Base-by-base conservation (phyloP, 2,329 filamentous ascomycete species). In the Metarhizium rileyi region DNA sequence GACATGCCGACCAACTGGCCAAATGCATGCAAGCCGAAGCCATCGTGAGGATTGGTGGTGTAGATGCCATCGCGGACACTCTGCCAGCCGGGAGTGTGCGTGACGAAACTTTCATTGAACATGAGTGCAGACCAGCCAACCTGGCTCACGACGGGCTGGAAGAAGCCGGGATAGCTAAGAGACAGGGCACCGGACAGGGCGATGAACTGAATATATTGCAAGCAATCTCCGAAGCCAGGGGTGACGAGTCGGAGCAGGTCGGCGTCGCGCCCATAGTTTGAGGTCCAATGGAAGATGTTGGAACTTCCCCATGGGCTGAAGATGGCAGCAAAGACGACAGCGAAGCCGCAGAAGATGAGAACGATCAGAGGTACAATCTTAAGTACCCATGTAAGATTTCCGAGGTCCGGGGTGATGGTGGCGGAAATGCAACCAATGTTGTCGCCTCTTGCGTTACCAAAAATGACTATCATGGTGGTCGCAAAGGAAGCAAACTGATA, bases 191-290 rank as follows among this genome's bases (percentile, higher is more conserved):
- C 91, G 0, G 90, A 93, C 51, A 98, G 71, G 22, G 87, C 84
- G 49, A 93, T 76, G 59, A 95, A 98, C 63, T 98, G 93, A 18
- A 98, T 87, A 65, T 98, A 97, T 67, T 97, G 90, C 49, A 98
- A 75, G 61, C 93, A 98, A 63, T 98, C 93, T 6, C 89, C 90
- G 63, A 98, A 97, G 1, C 93, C 93, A 5, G 93, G 93, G 0
- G 93, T 98, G 30, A 98, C 89, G 44, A 98, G 75, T 49, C 93
- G 83, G 48, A 98, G 74, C 56, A 96, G 73, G 68, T 98, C 93
- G 53, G 88, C 87, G 59, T 98, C 93, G 57, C 91, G 83, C 33
- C 93, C 93, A 64, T 95, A 97, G 64, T 98, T 98, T 62, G 89
- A 94, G n/a, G 89, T 90, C 90, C 91, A 98, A 57, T 87, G 84